Percentiles rank a stretch among this genome's conserved stretches.
These are phyloP conservation scores for Glonium stellatum DNA, from an alignment of 495 filamentous ascomycete species.

Conservation along the genomic window DNA sequence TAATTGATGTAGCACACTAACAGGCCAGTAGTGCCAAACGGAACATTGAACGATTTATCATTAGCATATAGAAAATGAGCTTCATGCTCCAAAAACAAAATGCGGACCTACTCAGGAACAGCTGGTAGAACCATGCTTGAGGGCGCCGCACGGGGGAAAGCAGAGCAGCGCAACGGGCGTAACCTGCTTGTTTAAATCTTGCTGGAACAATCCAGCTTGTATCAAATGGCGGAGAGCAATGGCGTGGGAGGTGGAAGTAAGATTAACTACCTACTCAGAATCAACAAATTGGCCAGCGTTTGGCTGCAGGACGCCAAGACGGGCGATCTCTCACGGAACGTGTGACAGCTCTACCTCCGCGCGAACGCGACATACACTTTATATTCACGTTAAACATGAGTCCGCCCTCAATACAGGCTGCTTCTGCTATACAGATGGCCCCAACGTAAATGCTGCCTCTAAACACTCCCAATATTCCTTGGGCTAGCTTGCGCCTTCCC, in stretches of 20 bases:
- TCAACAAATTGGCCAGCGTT: neutral
- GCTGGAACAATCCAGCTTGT: neutral
- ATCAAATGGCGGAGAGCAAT: neutral
- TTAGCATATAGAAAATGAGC: neutral
- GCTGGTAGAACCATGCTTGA: slow-evolving; percentile 29
- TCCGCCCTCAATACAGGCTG: neutral
- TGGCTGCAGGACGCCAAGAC: neutral
- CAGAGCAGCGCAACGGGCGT: neutral
- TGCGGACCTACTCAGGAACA: slow-evolving; percentile 32
- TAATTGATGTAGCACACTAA: no score
- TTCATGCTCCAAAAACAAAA: neutral
- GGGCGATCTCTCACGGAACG: neutral
- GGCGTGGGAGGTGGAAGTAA: neutral
- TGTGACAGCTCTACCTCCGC: neutral
- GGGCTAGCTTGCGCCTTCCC: neutral
- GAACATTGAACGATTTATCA: neutral
- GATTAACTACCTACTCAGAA: neutral
- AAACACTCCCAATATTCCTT: neutral
- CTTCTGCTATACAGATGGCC: neutral
- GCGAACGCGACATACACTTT: neutral
- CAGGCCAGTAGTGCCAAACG: neutral
- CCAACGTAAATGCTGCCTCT: neutral
- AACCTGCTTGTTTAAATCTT: neutral
- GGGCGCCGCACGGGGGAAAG: neutral
- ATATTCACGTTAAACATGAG: neutral